These are phyloP conservation scores for Stagonosporopsis cucurbitacearum DNA, from an alignment of 2,329 filamentous ascomycete genomes.

Conservation along the genomic window DNA sequence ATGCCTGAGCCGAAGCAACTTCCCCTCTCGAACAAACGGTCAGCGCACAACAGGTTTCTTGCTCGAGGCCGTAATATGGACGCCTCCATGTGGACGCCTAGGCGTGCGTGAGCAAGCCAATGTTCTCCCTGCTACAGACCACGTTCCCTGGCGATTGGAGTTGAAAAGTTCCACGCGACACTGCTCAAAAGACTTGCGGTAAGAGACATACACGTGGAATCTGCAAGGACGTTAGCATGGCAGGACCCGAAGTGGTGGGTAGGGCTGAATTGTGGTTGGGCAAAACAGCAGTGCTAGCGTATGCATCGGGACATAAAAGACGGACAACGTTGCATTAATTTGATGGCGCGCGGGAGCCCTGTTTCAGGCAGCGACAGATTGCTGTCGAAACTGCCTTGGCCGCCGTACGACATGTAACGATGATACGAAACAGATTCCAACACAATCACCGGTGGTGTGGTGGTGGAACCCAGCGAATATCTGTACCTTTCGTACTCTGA, in stretches of 20 bases:
- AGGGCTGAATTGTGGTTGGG: slow-evolving; percentile 43
- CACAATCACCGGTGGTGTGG: background rate
- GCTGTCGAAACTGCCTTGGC: background rate
- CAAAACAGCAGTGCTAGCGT: slow-evolving; percentile 5
- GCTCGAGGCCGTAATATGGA: background rate
- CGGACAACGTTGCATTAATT: slow-evolving; percentile 10
- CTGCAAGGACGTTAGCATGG: slow-evolving; percentile 36
- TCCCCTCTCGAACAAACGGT: background rate
- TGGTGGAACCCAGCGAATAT: background rate
- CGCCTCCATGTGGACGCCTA: background rate
- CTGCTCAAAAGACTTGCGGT: background rate
- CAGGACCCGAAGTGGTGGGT: slow-evolving; percentile 35
- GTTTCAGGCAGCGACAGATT: slow-evolving; percentile 7
- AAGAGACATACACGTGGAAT: slow-evolving; percentile 38
- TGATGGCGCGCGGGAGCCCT: background rate
- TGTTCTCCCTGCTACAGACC: background rate
- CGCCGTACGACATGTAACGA: background rate
- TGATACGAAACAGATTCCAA: background rate
- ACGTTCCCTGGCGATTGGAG: slow-evolving; percentile 5
- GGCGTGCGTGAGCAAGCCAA: background rate
- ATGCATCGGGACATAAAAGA: slow-evolving; percentile 7
- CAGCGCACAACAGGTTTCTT: slow-evolving; percentile 5
- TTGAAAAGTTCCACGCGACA: background rate
- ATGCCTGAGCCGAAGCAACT: slow-evolving; percentile 8
- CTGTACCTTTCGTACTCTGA: slow-evolving; percentile 10